phyloP scores from a whole-genome alignment of 805 yeast species.

The Saccharomycopsis schoenii region DNA sequence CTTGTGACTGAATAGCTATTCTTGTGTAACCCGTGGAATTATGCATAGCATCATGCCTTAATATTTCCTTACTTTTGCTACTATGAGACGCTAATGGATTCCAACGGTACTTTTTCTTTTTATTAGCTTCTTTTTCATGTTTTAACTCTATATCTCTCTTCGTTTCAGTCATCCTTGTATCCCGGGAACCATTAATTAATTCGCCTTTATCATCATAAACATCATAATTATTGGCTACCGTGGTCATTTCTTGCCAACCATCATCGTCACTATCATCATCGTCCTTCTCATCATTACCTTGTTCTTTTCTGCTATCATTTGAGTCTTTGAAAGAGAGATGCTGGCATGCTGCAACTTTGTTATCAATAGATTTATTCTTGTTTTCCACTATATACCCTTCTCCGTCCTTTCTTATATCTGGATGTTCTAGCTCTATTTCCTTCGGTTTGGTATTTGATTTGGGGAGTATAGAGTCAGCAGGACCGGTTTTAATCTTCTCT shows the following conservation, averaged over 20 bases:
- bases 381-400: too few relatives aligned
- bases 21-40: conserved; percentile 63
- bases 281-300: background rate
- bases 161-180: conserved; percentile 1
- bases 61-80: conserved; percentile 19
- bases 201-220: conserved; percentile 76
- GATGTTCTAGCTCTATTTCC: too few relatives aligned
- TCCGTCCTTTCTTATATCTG: too few relatives aligned
- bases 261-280: conserved; percentile 32
- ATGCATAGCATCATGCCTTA: conserved; percentile 36
- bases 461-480: too few relatives aligned
- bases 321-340: too few relatives aligned
- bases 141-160: background rate
- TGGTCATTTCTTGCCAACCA: conserved; percentile 83
- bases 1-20: conserved; percentile 79
- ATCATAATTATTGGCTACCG: conserved; percentile 58
- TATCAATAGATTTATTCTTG: too few relatives aligned
- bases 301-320: background rate
- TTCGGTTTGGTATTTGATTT: too few relatives aligned
- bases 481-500: too few relatives aligned
- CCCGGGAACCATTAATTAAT: conserved; percentile 27
- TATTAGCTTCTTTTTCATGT: conserved; percentile 10
- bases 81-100: background rate
- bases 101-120: conserved; percentile 18
- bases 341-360: too few relatives aligned